Conservation (phyloP, 495 filamentous ascomycete genomes). For the Immersiella caudata region DNA sequence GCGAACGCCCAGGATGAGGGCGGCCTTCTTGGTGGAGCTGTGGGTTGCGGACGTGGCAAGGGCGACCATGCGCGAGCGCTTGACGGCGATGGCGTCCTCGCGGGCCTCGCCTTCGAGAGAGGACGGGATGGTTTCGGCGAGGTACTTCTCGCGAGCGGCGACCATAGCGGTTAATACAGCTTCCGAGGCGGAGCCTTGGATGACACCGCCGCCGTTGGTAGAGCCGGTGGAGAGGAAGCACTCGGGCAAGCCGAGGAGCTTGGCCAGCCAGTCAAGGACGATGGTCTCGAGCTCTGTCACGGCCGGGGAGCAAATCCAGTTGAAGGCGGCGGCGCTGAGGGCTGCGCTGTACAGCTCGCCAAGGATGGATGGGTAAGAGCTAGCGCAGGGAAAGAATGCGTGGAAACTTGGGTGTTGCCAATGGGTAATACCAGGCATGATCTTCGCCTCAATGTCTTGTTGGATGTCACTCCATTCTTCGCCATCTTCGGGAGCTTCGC, state of each 20-base stretch:
- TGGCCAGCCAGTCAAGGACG: conserved; percentile 88
- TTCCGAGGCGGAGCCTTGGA: conserved; percentile 92
- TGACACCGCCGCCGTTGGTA: conserved; percentile 82
- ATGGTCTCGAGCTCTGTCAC: conserved; percentile 93
- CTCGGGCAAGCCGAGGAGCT: conserved; percentile 69
- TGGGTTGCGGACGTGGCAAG: conserved; percentile 80
- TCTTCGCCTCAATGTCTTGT: conserved; percentile 80
- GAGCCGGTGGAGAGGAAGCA: conserved; percentile 77
- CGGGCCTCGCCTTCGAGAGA: conserved; percentile 59
- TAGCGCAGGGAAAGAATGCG: conserved; percentile 88
- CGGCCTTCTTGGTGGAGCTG: conserved; percentile 82
- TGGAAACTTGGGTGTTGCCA: conserved; percentile 96
- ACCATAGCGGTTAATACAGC: conserved; percentile 86
- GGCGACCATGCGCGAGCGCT: conserved; percentile 74
- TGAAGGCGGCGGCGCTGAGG: conserved; percentile 90
- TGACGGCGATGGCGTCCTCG: conserved; percentile 66
- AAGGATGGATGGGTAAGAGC: conserved; percentile 83
- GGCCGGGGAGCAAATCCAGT: conserved; percentile 94
- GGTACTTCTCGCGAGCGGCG: conserved; percentile 81
- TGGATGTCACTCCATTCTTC: conserved; percentile 84
- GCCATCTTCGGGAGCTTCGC: conserved; percentile 68
- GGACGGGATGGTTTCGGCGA: conserved; percentile 58
- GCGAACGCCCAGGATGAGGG: conserved; percentile 80
- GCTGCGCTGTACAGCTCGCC: conserved; percentile 91
- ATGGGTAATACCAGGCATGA: conserved; percentile 92